phyloP scores from a whole-genome alignment of 2,329 filamentous ascomycete species.

The Beauveria scarabaeidicola region DNA sequence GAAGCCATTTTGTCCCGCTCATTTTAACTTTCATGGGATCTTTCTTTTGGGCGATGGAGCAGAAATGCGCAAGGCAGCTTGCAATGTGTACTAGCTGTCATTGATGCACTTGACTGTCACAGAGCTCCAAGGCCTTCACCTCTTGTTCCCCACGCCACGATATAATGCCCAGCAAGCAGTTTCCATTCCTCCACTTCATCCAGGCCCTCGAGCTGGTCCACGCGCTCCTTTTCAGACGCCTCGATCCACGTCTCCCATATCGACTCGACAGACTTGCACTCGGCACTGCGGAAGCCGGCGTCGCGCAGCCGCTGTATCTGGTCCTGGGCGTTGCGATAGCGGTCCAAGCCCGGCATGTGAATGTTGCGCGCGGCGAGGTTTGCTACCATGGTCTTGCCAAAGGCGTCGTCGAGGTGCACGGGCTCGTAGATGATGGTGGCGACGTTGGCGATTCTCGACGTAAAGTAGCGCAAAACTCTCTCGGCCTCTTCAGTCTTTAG shows the following conservation, averaged over 20 bases:
- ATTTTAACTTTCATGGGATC: not conserved
- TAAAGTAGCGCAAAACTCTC: slow-evolving; percentile 57
- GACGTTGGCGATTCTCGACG: slow-evolving; percentile 38
- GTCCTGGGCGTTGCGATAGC: slow-evolving; percentile 58
- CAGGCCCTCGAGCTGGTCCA: slow-evolving; percentile 73
- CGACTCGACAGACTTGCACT: slow-evolving; percentile 37
- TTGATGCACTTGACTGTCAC: not conserved
- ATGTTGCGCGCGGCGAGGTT: slow-evolving; percentile 81
- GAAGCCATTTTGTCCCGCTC: not conserved
- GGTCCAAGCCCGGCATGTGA: slow-evolving; percentile 70
- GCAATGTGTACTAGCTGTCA: not conserved
- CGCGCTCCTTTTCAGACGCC: slow-evolving; percentile 63
- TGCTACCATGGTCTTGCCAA: slow-evolving; percentile 84
- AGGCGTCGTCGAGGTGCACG: slow-evolving; percentile 72
- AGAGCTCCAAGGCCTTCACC: slow-evolving; percentile 31
- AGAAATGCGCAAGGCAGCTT: not conserved
- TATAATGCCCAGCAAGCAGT: slow-evolving; percentile 79
- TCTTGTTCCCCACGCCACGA: slow-evolving; percentile 81
- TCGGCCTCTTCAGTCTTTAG: slow-evolving; percentile 58
- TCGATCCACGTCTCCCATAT: slow-evolving; percentile 72
- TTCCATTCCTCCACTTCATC: slow-evolving; percentile 96
- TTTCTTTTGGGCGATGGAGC: not conserved
- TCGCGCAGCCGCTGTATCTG: slow-evolving; percentile 59
- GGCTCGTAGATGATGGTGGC: slow-evolving; percentile 80
- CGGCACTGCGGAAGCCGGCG: slow-evolving; percentile 51